Conservation (phyloP, 495 filamentous ascomycete species). For the Bacidia gigantensis region DNA sequence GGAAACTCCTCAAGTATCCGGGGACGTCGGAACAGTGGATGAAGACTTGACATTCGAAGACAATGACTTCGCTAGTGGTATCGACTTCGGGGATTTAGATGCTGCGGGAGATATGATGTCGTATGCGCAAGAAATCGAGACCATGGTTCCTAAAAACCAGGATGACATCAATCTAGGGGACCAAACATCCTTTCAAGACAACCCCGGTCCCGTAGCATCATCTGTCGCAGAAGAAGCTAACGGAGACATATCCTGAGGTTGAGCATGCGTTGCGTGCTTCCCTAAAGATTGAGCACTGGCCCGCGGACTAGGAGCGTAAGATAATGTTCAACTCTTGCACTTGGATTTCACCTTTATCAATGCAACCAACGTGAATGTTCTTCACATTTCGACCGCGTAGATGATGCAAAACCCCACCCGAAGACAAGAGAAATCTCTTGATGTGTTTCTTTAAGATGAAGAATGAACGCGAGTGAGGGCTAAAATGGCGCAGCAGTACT, state of each 20-base stretch:
- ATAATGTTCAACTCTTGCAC: no score
- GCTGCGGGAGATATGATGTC: slow-evolving; percentile 49
- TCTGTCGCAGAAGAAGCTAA: slow-evolving; percentile 37
- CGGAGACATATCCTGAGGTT: background rate
- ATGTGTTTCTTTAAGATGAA: no score
- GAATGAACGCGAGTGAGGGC: no score
- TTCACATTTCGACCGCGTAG: no score
- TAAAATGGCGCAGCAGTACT: no score
- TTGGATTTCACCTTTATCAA: no score
- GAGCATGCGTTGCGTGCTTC: no score
- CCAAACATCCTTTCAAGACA: slow-evolving; percentile 27
- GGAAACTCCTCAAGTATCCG: slow-evolving; percentile 15
- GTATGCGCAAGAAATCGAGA: slow-evolving; percentile 40
- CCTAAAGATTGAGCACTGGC: no score
- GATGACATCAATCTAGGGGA: background rate
- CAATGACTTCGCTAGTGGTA: slow-evolving; percentile 32
- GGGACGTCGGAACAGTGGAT: slow-evolving; percentile 21
- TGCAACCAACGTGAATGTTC: no score
- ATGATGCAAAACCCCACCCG: no score
- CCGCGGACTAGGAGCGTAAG: no score
- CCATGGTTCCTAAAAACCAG: background rate
- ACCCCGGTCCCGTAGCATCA: slow-evolving; percentile 49
- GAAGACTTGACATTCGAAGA: slow-evolving; percentile 24
- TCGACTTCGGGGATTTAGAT: slow-evolving; percentile 43
- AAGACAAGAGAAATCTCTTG: no score